These are phyloP conservation scores for Pulveroboletus sp. DNA, from an alignment of 768 basidiomycete species.

Conservation along the genomic window DNA sequence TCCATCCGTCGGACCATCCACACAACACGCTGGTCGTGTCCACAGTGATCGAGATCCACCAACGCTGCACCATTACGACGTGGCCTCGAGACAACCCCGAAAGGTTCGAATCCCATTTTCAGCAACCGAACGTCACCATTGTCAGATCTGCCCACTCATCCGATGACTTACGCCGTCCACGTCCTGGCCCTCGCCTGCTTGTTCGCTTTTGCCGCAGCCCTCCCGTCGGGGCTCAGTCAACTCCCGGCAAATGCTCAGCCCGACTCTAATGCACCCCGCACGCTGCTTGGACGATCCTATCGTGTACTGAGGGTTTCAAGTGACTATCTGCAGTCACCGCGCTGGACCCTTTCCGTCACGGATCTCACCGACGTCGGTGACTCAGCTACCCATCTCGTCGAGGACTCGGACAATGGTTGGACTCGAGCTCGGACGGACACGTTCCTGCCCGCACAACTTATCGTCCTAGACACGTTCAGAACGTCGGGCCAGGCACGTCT, in stretches of 20 bases:
- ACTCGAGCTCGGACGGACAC: neutral
- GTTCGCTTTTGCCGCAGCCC: constrained; percentile 3
- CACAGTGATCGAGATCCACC: too few species aligned
- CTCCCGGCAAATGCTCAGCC: neutral
- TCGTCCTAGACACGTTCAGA: constrained; percentile 1
- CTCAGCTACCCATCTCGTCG: neutral
- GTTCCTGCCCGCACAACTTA: constrained; percentile 1
- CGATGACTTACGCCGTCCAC: neutral
- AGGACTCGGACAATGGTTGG: neutral
- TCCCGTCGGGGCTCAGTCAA: constrained; percentile 3
- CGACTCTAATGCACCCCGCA: constrained; percentile 7
- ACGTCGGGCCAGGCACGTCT: neutral
- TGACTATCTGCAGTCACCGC: neutral
- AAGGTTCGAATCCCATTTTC: neutral
- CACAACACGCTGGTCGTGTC: too few species aligned
- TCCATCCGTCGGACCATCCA: too few species aligned
- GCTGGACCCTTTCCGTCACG: neutral
- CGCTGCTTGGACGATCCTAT: constrained; percentile 15
- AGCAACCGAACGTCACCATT: neutral
- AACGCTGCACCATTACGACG: too few species aligned
- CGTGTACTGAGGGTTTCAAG: neutral
- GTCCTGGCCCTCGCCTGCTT: constrained; percentile 11
- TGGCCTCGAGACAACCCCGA: constrained; percentile 1
- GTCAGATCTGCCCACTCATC: neutral
- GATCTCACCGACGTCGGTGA: neutral